phyloP scores from a whole-genome alignment of 1,284 basidiomycete genomes.

The Termitomyces sp. region DNA sequence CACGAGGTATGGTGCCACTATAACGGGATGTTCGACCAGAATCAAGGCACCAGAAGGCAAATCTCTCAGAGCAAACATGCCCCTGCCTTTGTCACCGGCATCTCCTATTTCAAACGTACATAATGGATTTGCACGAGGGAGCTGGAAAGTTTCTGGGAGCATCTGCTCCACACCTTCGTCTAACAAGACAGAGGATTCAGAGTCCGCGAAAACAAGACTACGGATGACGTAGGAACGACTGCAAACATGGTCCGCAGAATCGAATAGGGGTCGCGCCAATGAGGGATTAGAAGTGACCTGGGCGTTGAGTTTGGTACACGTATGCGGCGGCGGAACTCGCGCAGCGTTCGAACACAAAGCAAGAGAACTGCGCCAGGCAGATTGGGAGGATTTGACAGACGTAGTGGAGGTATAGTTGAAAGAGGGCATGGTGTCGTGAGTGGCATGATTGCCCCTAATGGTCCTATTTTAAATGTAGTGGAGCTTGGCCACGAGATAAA shows the following conservation, averaged over 20 bases:
- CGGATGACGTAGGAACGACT: slow-evolving; percentile 27
- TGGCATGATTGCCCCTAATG: slow-evolving; percentile 3
- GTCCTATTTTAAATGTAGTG: slow-evolving; percentile 11
- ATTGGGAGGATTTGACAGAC: not conserved
- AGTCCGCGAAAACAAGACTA: slow-evolving; percentile 16
- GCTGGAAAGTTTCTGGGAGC: slow-evolving; percentile 19
- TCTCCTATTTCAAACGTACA: slow-evolving; percentile 15
- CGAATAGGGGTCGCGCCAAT: slow-evolving; percentile 24
- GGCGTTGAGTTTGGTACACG: slow-evolving; percentile 25
- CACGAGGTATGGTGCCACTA: slow-evolving; percentile 31
- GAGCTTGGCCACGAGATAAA: slow-evolving; percentile 7
- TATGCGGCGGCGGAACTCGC: slow-evolving; percentile 18
- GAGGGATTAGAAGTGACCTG: slow-evolving; percentile 22
- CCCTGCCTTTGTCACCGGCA: slow-evolving; percentile 26
- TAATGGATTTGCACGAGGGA: slow-evolving; percentile 4
- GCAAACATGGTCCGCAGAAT: slow-evolving; percentile 25
- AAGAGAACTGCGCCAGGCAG: slow-evolving; percentile 11
- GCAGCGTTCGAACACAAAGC: not conserved
- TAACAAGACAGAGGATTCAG: slow-evolving; percentile 24
- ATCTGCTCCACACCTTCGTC: slow-evolving; percentile 28
- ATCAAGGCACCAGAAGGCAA: slow-evolving; percentile 29
- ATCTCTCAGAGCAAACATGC: slow-evolving; percentile 31
- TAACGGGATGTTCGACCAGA: slow-evolving; percentile 32
- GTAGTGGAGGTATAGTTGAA: slow-evolving; percentile 1
- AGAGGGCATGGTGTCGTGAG: slow-evolving; percentile 5